phyloP scores from a whole-genome alignment of 148 eudicot genomes.

The Mesembryanthemum crystallinum region DNA sequence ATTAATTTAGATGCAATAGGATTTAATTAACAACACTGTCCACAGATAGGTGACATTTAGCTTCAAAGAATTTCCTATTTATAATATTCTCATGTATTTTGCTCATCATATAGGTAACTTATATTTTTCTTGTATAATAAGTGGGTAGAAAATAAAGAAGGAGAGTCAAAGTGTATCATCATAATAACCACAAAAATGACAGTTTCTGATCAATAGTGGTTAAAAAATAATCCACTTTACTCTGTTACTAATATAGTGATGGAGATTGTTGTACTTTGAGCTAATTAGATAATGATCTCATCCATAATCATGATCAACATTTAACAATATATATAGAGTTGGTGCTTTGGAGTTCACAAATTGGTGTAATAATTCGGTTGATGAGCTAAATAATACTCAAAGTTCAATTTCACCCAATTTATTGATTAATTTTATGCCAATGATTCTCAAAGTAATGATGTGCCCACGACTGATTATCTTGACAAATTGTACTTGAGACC shows the following conservation, averaged over 20 bases:
- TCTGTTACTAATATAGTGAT: not conserved
- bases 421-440: not conserved
- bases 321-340: not conserved
- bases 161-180: no score
- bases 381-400: not conserved
- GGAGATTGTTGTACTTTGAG: not conserved
- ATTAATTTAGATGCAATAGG: no score
- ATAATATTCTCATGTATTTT: no score
- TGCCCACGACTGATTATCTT: slow-evolving; percentile 8
- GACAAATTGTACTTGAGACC: not conserved
- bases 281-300: not conserved
- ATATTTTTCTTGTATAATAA: no score
- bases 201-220: no score
- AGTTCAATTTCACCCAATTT: not conserved
- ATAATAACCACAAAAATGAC: no score
- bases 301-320: not conserved
- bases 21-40: no score
- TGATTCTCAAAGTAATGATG: slow-evolving; percentile 5
- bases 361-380: not conserved
- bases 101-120: no score
- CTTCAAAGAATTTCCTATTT: no score
- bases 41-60: no score
- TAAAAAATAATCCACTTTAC: no score
- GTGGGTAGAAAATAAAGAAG: no score
- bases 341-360: not conserved